These are phyloP conservation scores for Xylariaceae sp. DNA, from an alignment of 2,329 filamentous ascomycete species.

Conservation along the genomic window DNA sequence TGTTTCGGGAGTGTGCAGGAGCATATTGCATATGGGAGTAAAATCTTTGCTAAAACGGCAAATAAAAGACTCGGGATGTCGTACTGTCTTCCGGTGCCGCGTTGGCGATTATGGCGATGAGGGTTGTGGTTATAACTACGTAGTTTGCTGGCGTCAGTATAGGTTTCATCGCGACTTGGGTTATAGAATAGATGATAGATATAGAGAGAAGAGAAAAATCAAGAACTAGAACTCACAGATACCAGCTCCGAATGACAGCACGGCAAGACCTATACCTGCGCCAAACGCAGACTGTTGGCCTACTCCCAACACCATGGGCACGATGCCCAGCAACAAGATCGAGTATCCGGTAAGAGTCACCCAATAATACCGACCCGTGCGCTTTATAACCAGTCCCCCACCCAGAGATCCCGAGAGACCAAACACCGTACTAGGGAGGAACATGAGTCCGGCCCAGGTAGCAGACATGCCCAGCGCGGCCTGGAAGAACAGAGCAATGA, in stretches of 20 bases:
- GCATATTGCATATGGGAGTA: too few species aligned
- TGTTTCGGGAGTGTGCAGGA: too few species aligned
- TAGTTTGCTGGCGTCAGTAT: constrained; percentile 47
- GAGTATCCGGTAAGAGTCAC: constrained; percentile 66
- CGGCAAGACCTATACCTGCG: constrained; percentile 63
- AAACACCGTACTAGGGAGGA: constrained; percentile 70
- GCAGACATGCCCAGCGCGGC: constrained; percentile 70
- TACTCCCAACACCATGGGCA: constrained; percentile 62
- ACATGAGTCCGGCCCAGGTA: constrained; percentile 66
- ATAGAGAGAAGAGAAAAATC: too few species aligned
- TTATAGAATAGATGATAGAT: background rate
- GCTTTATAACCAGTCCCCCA: constrained; percentile 71
- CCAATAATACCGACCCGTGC: constrained; percentile 74
- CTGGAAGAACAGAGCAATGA: constrained; percentile 81
- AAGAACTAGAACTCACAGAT: constrained; percentile 40
- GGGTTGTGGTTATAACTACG: constrained; percentile 71
- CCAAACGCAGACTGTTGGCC: constrained; percentile 55
- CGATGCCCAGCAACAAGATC: constrained; percentile 59
- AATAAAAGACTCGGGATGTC: too few species aligned
- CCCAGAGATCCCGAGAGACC: constrained; percentile 70
- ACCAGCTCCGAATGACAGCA: constrained; percentile 52
- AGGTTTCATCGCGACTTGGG: background rate
- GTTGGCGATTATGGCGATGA: constrained; percentile 76
- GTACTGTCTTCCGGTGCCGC: constrained; percentile 68
- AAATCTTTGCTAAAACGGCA: too few species aligned